Percentiles rank a stretch among this genome's conserved stretches.
These are phyloP conservation scores for Harringtonia lauricola DNA, from an alignment of 2,329 filamentous ascomycete genomes.

Conservation along the genomic window DNA sequence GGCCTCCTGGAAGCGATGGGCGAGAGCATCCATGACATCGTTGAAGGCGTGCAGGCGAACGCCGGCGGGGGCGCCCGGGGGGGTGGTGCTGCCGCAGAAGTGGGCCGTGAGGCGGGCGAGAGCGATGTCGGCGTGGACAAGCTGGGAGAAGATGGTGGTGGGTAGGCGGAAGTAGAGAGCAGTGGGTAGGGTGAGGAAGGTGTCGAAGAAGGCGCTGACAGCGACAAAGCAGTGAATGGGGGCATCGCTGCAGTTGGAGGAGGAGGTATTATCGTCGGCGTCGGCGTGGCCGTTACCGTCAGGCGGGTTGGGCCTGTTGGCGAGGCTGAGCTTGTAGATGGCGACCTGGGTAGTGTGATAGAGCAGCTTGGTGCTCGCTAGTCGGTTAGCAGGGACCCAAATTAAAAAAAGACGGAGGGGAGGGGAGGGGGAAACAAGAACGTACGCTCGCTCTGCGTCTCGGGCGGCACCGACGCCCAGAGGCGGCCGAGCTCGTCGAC, in stretches of 20 bases:
- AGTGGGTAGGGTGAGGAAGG: conserved; percentile 11
- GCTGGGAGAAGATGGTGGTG: conserved; percentile 8
- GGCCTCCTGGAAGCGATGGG: conserved; percentile 7
- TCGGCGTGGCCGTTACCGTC: neutral
- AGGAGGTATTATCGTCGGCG: neutral
- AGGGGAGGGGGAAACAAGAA: neutral
- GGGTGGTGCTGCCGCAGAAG: conserved; percentile 9
- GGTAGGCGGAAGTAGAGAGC: conserved; percentile 9
- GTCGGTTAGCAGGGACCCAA: neutral
- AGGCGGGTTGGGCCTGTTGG: neutral
- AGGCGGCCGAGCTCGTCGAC: conserved; percentile 6
- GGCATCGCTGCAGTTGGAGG: neutral
- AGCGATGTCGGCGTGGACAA: conserved; percentile 12
- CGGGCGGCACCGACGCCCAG: conserved; percentile 4
- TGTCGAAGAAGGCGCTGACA: conserved; percentile 8
- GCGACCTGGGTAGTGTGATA: conserved; percentile 12
- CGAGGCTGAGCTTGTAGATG: conserved; percentile 12
- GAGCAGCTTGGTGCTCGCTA: conserved; percentile 9
- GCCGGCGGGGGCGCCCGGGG: conserved; percentile 2
- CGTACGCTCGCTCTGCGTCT: conserved; percentile 6
- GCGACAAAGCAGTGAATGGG: conserved; percentile 11
- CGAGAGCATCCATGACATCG: conserved; percentile 12
- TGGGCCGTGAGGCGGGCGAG: conserved; percentile 13
- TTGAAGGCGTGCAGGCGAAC: conserved; percentile 9
- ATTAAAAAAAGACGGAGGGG: neutral